Conservation (phyloP, 2,329 filamentous ascomycete genomes). For the Scedosporium boydii region DNA sequence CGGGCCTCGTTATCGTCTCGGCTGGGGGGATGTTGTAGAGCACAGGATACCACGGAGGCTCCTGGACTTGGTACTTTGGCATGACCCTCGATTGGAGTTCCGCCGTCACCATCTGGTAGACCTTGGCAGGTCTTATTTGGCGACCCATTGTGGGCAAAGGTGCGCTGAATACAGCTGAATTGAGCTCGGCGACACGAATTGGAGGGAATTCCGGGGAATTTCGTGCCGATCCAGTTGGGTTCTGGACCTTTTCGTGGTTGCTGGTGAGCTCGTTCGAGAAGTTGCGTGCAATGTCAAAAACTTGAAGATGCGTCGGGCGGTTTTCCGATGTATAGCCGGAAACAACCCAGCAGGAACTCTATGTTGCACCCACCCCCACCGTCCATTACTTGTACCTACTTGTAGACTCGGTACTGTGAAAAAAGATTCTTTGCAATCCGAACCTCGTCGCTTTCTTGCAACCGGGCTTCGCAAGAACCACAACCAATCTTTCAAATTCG, state of each 20-base stretch:
- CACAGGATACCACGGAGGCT: conserved; percentile 40
- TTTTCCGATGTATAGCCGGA: conserved; percentile 1
- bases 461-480: not conserved
- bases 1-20: conserved; percentile 46
- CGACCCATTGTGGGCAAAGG: conserved; percentile 25
- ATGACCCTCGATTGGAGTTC: conserved; percentile 33
- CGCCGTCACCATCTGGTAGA: conserved; percentile 34
- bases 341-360: not conserved
- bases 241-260: not conserved
- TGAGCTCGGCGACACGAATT: not conserved
- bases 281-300: not conserved
- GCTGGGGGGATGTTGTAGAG: conserved; percentile 45
- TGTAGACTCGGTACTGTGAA: not conserved
- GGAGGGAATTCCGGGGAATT: not conserved
- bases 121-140: conserved; percentile 35
- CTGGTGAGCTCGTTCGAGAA: not conserved
- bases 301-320: not conserved
- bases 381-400: not conserved
- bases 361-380: not conserved
- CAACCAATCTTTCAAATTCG: not conserved
- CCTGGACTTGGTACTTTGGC: conserved; percentile 20
- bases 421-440: not conserved
- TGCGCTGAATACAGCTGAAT: conserved; percentile 5
- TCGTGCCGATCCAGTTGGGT: not conserved
- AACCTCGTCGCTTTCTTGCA: not conserved